These are phyloP conservation scores for Fusarium scirpi DNA, from an alignment of 2,329 filamentous ascomycete species.

Conservation along the genomic window DNA sequence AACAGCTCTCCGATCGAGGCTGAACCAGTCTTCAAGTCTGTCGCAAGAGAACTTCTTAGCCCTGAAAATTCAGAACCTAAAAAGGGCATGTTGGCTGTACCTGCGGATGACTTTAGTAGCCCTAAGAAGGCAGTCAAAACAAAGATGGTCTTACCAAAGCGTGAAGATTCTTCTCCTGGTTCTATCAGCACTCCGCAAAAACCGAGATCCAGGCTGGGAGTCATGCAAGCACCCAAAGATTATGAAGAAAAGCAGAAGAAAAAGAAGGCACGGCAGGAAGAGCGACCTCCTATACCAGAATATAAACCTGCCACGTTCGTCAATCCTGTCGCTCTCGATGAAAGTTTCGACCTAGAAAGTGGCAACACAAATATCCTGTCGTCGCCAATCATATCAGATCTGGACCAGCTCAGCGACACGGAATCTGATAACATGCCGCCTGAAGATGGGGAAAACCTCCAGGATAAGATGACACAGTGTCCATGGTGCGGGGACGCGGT, in stretches of 20 bases:
- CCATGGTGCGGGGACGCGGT: conserved; percentile 75
- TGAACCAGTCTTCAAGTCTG: conserved; percentile 19
- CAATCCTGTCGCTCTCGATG: conserved; percentile 24
- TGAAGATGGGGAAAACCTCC: conserved; percentile 5
- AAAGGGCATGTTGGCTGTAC: conserved; percentile 5
- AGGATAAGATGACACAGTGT: conserved; percentile 59
- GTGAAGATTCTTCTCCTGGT: conserved; percentile 22
- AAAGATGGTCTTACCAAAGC: conserved; percentile 5
- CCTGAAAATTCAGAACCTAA: conserved; percentile 17
- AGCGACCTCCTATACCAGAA: background rate
- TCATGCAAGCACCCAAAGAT: background rate
- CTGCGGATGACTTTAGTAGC: conserved; percentile 24
- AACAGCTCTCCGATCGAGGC: conserved; percentile 19
- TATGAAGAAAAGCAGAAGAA: conserved; percentile 1
- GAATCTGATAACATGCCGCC: conserved; percentile 12
- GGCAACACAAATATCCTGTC: conserved; percentile 1
- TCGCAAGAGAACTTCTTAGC: conserved; percentile 25
- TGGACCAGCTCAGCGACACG: conserved; percentile 25
- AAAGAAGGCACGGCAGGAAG: background rate
- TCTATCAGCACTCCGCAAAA: conserved; percentile 26
- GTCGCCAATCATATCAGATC: conserved; percentile 30
- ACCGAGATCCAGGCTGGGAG: background rate
- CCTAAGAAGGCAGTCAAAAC: conserved; percentile 21
- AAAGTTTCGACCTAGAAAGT: background rate
- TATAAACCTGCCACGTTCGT: conserved; percentile 22